Evolutionary conservation across 2,329 filamentous ascomycete genomes (phyloP).

Genomic region (Metarhizium brunneum): DNA sequence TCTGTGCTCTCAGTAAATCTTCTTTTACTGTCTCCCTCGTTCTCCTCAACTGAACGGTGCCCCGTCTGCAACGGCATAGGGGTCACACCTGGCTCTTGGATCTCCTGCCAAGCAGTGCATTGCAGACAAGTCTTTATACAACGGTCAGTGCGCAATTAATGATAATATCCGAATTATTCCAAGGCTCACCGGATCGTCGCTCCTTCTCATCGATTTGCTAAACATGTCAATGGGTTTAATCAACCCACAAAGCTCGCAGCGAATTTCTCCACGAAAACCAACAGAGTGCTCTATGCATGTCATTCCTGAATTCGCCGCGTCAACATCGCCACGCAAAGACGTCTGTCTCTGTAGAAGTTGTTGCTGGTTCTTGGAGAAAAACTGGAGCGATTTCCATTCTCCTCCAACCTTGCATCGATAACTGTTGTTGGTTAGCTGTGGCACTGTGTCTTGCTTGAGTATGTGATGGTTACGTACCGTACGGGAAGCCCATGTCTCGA

Average conservation of each 20-base stretch:
- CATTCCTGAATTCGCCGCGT: constrained; percentile 25
- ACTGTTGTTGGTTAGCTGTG: constrained; percentile 9
- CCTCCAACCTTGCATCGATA: constrained; percentile 25
- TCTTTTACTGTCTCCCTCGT: constrained; percentile 3
- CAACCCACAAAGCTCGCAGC: constrained; percentile 22
- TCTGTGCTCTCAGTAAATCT: constrained; percentile 10
- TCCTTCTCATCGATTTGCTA: constrained; percentile 18
- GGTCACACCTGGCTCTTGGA: constrained; percentile 23
- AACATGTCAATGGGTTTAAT: constrained; percentile 20
- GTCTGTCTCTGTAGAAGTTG: constrained; percentile 13
- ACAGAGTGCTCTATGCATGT: constrained; percentile 24
- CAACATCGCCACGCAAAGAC: constrained; percentile 8
- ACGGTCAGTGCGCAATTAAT: background rate
- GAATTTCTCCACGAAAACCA: constrained; percentile 14
- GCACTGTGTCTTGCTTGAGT: background rate
- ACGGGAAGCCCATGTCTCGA: background rate
- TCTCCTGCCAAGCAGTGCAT: constrained; percentile 27
- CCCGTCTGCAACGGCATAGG: constrained; percentile 22
- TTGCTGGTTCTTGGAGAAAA: constrained; percentile 25
- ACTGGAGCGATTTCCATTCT: constrained; percentile 23
- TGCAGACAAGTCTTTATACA: constrained; percentile 17
- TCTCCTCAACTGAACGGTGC: constrained; percentile 23
- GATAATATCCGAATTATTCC: background rate
- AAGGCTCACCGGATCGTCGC: constrained; percentile 20
- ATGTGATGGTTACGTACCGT: background rate